Evolutionary conservation across 768 basidiomycete species (phyloP), one percentile per base, ranked within the genome.

Genomic region (Gyrodon lividus): DNA sequence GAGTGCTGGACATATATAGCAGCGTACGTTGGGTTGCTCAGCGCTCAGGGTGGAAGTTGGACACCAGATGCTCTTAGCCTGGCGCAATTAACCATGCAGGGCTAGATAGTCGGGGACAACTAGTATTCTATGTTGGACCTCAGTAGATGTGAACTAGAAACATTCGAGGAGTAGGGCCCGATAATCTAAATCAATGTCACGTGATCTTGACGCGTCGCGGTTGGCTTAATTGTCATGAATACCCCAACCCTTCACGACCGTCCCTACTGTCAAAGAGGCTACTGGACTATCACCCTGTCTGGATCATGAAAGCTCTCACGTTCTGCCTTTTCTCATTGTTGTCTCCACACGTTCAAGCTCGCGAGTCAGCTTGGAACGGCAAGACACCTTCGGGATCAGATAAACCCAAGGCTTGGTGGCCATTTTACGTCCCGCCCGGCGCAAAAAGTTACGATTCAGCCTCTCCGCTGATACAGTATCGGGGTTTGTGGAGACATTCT

Each of bases 371-470:
- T 23, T 89, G 88, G 88, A 87, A 88, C 56, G 87, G 89, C 0
- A 72, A 81, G 57, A 73, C 77, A 6, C 67, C 61, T 0, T 74
- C 77, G 17, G 81, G 73, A 14, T 77, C 84, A 16, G 73, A 68
- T 12, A 69, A 64, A 38, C 73, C 73, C 16, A 59, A 71, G 1
- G 46, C 66, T 3, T 89, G 89, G 69, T 75, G 77, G 2, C 84
- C 87, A 0, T 90, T 81, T 72, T 90, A 84, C 61, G 83, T 87
- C 64, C 83, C 88, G 50, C 79, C 80, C 12, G 87, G 88, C 24
- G 77, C 87, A 6, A 86, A 81, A 74, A 73, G 78, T 58, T 87
- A 87, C 54, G 82, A 85, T 62, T 87, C 87, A 1, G 72, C 77
- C 30, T 89, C 86, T 23, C 84, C 82, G 19, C 63, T 87, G n/a